phyloP scores from a whole-genome alignment of 768 basidiomycete species.

The Lentinula detonsa region DNA sequence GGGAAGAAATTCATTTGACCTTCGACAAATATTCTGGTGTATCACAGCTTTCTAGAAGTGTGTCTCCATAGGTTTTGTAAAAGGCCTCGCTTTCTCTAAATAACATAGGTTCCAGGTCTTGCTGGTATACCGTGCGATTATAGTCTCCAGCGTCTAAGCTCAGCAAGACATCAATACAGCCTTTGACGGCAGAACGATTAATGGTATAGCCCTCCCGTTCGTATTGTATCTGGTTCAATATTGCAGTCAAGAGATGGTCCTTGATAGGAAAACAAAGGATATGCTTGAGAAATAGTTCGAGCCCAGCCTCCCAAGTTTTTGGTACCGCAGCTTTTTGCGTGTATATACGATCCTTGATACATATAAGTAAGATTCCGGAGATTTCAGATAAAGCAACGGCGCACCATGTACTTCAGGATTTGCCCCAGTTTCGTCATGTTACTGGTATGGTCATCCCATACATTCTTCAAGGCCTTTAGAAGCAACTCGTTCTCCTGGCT shows the following conservation, averaged over 20 bases:
- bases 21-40: slow-evolving; percentile 75
- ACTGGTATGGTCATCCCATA: slow-evolving; percentile 92
- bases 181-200: slow-evolving; percentile 86
- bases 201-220: slow-evolving; percentile 91
- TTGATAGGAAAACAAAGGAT: slow-evolving; percentile 81
- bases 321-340: slow-evolving; percentile 71
- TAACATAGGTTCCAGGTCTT: slow-evolving; percentile 78
- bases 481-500: slow-evolving; percentile 82
- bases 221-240: slow-evolving; percentile 81
- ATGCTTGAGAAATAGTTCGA: slow-evolving; percentile 74
- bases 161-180: slow-evolving; percentile 80
- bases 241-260: slow-evolving; percentile 72
- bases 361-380: slow-evolving; percentile 7
- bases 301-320: slow-evolving; percentile 75
- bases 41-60: slow-evolving; percentile 67
- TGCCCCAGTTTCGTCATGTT: slow-evolving; percentile 87
- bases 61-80: slow-evolving; percentile 71
- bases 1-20: slow-evolving; percentile 38
- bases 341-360: slow-evolving; percentile 81
- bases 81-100: slow-evolving; percentile 73
- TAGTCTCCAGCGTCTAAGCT: slow-evolving; percentile 50
- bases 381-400: slow-evolving; percentile 12
- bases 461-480: slow-evolving; percentile 72
- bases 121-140: slow-evolving; percentile 66
- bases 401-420: slow-evolving; percentile 94